A percentile compares a stretch with the other conserved stretches of the same genome.
Evolutionary conservation across 1,284 basidiomycete species (phyloP).

Genomic region (Thelephora terrestris): DNA sequence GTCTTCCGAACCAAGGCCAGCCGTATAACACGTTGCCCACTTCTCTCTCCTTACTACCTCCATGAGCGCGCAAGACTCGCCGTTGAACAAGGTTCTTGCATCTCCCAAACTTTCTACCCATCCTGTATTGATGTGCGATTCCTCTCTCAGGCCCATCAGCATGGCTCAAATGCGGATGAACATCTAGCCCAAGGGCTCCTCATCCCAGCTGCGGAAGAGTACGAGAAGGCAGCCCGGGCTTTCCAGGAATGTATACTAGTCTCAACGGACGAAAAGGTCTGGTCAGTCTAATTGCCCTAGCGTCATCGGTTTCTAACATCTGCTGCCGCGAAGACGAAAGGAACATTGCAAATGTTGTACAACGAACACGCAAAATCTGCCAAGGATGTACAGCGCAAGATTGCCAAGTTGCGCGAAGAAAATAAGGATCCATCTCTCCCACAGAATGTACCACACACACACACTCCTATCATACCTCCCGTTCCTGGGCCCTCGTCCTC

Average conservation of each 20-base stretch:
- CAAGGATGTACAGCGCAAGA: constrained; percentile 59
- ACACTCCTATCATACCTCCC: constrained; percentile 11
- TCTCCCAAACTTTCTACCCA: background rate
- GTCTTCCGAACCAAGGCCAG: no score
- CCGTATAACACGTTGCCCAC: background rate
- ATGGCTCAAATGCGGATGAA: constrained; percentile 71
- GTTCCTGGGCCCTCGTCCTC: constrained; percentile 12
- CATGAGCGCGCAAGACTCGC: constrained; percentile 23
- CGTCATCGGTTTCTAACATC: constrained; percentile 9
- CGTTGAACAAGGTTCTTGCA: constrained; percentile 23
- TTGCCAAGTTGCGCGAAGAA: constrained; percentile 58
- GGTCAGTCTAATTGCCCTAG: constrained; percentile 9
- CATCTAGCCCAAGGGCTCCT: constrained; percentile 50
- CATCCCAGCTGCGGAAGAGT: constrained; percentile 55
- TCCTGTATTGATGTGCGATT: background rate
- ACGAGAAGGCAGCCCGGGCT: constrained; percentile 59
- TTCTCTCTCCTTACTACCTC: constrained; percentile 1
- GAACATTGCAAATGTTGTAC: constrained; percentile 62
- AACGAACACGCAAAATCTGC: constrained; percentile 59
- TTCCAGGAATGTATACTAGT: constrained; percentile 61
- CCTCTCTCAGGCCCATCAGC: constrained; percentile 58
- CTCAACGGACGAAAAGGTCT: constrained; percentile 59
- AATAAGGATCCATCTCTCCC: constrained; percentile 59
- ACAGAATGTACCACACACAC: constrained; percentile 23
- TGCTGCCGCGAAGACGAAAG: constrained; percentile 45